Conservation (phyloP, 2,329 filamentous ascomycete genomes). For the Aurifilum marmelostoma region DNA sequence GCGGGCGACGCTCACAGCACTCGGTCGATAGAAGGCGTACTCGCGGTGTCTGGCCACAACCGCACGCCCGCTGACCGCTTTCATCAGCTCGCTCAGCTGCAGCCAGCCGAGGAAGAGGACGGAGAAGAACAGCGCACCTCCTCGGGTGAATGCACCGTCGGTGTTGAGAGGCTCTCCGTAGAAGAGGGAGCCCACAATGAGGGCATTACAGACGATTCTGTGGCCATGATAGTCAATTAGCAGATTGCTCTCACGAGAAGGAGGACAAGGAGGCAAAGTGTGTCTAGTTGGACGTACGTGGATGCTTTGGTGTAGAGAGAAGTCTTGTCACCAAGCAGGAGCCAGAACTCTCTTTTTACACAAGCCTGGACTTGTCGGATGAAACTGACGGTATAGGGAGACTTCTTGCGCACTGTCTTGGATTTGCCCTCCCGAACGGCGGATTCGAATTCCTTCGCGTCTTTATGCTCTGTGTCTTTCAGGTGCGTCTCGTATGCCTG, state of each 20-base stretch:
- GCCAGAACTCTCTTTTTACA: conserved; percentile 76
- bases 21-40: conserved; percentile 57
- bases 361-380: conserved; percentile 69
- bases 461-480: conserved; percentile 57
- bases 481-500: conserved; percentile 44
- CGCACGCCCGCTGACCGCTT: conserved; percentile 70
- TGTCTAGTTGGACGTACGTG: conserved; percentile 63
- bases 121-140: conserved; percentile 54
- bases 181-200: conserved; percentile 81
- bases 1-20: conserved; percentile 59
- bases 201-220: conserved; percentile 66
- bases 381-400: conserved; percentile 77
- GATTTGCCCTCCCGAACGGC: conserved; percentile 70
- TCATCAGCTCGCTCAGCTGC: conserved; percentile 77
- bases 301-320: conserved; percentile 79
- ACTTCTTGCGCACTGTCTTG: conserved; percentile 68
- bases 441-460: conserved; percentile 67
- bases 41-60: conserved; percentile 56
- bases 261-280: conserved; percentile 38
- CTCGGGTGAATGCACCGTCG: conserved; percentile 62
- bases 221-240: not conserved
- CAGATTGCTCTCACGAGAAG: not conserved
- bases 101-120: conserved; percentile 64
- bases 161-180: conserved; percentile 66
- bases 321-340: conserved; percentile 74